A percentile compares a stretch with the other conserved stretches of the same genome.
Conservation (phyloP, 495 filamentous ascomycete species). For the Podospora bellae-mahoneyi region DNA sequence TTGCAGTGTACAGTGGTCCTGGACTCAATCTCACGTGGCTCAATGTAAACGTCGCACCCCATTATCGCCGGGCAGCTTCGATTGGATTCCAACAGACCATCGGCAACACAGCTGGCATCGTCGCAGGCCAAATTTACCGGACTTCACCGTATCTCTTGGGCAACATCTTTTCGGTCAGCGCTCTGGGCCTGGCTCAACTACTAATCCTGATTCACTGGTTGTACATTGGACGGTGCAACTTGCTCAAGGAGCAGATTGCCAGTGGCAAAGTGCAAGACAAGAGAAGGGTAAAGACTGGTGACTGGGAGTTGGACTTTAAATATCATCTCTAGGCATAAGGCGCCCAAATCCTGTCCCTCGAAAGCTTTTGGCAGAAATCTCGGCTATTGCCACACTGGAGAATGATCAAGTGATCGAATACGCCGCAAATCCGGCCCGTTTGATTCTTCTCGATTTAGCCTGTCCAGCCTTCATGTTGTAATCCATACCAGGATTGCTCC, state of each 20-base stretch:
- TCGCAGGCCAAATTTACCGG: constrained; percentile 53
- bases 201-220: constrained; percentile 36
- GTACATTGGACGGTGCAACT: constrained; percentile 45
- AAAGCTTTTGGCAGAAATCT: too few species aligned
- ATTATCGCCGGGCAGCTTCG: constrained; percentile 53
- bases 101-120: constrained; percentile 55
- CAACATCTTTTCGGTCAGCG: constrained; percentile 47
- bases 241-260: constrained; percentile 40
- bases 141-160: constrained; percentile 50
- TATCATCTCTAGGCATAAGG: constrained; percentile 41
- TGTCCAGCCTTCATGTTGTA: background rate
- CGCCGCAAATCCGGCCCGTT: background rate
- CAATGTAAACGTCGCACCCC: constrained; percentile 56
- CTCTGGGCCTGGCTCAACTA: constrained; percentile 41
- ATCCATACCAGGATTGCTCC: background rate
- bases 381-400: too few species aligned
- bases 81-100: constrained; percentile 55
- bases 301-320: constrained; percentile 48
- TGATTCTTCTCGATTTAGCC: background rate
- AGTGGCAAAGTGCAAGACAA: constrained; percentile 43
- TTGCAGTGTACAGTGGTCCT: constrained; percentile 49
- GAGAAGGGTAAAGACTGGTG: constrained; percentile 45
- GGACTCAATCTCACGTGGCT: constrained; percentile 56
- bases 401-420: too few species aligned
- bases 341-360: too few species aligned